Conservation (phyloP, 2,329 filamentous ascomycete genomes). For the Ilyonectria sp. region DNA sequence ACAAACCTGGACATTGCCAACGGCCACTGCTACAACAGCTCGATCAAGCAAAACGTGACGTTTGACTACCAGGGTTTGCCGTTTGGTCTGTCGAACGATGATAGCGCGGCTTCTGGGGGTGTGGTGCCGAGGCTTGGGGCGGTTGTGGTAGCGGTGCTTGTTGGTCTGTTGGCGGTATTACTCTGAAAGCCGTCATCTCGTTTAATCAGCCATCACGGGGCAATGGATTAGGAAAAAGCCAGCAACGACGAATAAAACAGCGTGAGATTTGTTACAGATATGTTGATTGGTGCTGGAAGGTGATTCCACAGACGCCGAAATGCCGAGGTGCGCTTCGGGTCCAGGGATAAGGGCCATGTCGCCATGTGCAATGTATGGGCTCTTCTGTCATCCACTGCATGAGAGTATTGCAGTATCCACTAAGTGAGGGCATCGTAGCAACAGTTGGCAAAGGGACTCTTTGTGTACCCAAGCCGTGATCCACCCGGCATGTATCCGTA, state of each 20-base stretch:
- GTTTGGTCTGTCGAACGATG: slow-evolving; percentile 57
- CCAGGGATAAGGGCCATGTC: not conserved
- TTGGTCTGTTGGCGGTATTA: slow-evolving; percentile 41
- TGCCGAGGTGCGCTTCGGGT: slow-evolving; percentile 2
- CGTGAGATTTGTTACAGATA: slow-evolving; percentile 11
- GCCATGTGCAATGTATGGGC: not conserved
- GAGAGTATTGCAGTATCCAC: slow-evolving; percentile 7
- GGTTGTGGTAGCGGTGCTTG: slow-evolving; percentile 38
- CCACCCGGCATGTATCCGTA: slow-evolving; percentile 11
- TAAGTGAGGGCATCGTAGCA: not conserved
- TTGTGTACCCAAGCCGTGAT: slow-evolving; percentile 7
- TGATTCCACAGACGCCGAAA: slow-evolving; percentile 2
- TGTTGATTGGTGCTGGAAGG: slow-evolving; percentile 13
- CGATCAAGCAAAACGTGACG: slow-evolving; percentile 79
- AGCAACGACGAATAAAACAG: slow-evolving; percentile 14
- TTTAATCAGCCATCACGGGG: not conserved
- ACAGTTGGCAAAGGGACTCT: slow-evolving; percentile 10
- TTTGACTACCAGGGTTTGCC: slow-evolving; percentile 76
- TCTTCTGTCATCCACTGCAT: slow-evolving; percentile 13
- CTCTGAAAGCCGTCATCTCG: slow-evolving; percentile 29
- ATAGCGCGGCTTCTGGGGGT: slow-evolving; percentile 49
- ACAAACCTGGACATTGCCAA: slow-evolving; percentile 75
- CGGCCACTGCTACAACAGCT: slow-evolving; percentile 77
- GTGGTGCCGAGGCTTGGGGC: slow-evolving; percentile 40
- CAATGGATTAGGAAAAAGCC: slow-evolving; percentile 1